phyloP scores from a whole-genome alignment of 2,329 filamentous ascomycete genomes.

The Venturia effusa region DNA sequence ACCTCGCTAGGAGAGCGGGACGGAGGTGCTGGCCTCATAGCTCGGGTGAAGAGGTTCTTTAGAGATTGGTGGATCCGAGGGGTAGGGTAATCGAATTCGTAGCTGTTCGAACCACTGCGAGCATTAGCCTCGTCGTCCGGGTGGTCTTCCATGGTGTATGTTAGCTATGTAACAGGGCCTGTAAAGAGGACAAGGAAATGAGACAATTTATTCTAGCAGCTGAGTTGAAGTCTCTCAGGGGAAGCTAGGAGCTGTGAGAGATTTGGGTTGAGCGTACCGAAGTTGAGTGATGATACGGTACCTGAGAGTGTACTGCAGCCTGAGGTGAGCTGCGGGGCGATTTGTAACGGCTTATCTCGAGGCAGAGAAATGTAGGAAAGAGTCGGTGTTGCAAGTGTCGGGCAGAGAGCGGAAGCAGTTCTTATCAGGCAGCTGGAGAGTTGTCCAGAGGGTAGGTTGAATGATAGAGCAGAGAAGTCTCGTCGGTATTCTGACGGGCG shows the following conservation, averaged over 20 bases:
- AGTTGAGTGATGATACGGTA: background rate
- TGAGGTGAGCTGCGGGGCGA: background rate
- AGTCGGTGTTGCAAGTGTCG: background rate
- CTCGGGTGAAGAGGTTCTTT: background rate
- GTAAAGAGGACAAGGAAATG: background rate
- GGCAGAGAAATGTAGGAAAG: background rate
- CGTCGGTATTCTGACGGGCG: background rate
- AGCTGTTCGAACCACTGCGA: background rate
- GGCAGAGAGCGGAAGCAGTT: background rate
- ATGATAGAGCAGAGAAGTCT: background rate
- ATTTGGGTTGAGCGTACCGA: slow-evolving; percentile 2
- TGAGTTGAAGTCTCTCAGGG: background rate
- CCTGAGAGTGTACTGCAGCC: background rate
- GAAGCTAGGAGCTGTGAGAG: background rate
- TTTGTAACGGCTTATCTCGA: background rate
- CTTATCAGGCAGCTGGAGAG: background rate
- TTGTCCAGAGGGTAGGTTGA: background rate
- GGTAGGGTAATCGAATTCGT: background rate
- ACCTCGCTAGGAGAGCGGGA: slow-evolving; percentile 6
- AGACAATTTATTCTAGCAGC: background rate
- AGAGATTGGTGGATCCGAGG: background rate
- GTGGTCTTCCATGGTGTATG: slow-evolving; percentile 3
- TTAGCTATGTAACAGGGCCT: background rate
- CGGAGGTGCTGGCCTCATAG: background rate
- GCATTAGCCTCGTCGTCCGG: background rate